These are phyloP conservation scores for Brachypodium distachyon DNA, from an alignment of 202 grass and related monocot genomes.

Conservation along the genomic window DNA sequence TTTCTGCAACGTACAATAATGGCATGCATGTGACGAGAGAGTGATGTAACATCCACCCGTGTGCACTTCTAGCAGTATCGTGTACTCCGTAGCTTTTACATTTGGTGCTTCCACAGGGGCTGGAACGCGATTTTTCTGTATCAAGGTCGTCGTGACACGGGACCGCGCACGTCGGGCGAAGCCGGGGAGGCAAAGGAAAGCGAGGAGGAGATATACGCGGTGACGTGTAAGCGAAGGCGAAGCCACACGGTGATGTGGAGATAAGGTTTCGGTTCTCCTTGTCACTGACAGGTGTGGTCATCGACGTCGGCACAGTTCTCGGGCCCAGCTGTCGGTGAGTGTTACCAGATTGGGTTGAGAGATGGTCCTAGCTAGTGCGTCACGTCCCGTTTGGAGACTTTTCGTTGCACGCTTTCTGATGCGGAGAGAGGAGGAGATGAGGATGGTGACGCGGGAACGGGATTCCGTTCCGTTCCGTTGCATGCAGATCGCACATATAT, in stretches of 20 bases:
- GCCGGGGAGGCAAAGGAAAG: neutral
- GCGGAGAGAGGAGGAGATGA: neutral
- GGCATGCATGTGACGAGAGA: too few species aligned
- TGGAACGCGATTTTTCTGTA: neutral
- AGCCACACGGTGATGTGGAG: slow-evolving; percentile 18
- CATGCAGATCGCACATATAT: neutral
- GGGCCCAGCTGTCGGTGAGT: neutral
- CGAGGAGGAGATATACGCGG: neutral
- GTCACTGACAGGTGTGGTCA: neutral
- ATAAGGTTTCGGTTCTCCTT: neutral
- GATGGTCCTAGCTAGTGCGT: neutral
- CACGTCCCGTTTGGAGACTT: too few species aligned
- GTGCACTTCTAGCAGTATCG: too few species aligned
- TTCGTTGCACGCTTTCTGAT: neutral
- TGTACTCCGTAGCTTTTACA: neutral
- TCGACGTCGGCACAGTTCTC: fast-evolving
- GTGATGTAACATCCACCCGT: too few species aligned
- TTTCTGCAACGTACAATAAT: too few species aligned
- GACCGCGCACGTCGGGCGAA: too few species aligned
- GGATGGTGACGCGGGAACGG: neutral
- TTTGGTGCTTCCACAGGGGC: neutral
- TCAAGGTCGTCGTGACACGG: too few species aligned
- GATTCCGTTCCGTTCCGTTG: neutral
- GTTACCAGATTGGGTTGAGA: fast-evolving
- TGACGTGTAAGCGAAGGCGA: slow-evolving; percentile 23